Base-by-base conservation (phyloP, 2,329 filamentous ascomycete species). In the Calonectria pseudoreteaudii region DNA sequence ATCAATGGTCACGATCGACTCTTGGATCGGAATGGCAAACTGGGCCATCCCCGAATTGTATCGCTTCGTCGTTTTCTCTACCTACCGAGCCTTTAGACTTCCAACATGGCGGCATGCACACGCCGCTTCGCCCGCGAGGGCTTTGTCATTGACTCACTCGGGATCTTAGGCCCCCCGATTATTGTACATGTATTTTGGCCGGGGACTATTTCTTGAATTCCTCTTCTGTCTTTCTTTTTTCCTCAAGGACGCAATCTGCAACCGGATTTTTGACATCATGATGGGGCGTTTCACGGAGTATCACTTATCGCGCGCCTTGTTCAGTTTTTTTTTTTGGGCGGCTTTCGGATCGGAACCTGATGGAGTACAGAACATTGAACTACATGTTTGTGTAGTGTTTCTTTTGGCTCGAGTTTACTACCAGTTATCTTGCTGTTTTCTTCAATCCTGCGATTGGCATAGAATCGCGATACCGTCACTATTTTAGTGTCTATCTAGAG, bases 231-330 rank as follows among this genome's bases (percentile, higher is more conserved):
- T 70, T 56, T 70, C 65, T 72, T 75, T 75, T 73, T 78, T 68
- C 30, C 30, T 73, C 70, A 79, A 76, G 77, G 77, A 75, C 75
- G 76, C 49, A 69, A 60, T 38, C 26, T 44, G 64, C 38, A 68
- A 69, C 64, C 70, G 75, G 74, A 53, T 74, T 75, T 76, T 78
- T 64, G 71, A 80, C 74, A 76, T 79, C 72, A 81, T 79, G 80
- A 81, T 71, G 68, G 72, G 81, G 81, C 80, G 81, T 82, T 80
- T 75, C 8, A 65, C 53, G 81, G 81, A 77, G 81, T 82, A 77
- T 68, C 28, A 68, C 23, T 52, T 44, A 26, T 50, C 66, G 47
- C 41, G 47, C 41, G 52, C 34, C 47, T 41, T 60, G 72, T 68
- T 72, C 62, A 72, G 60, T 50, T 72, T 58, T 71, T 50, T 74